Evolutionary conservation across 1,284 basidiomycete species (phyloP).

Genomic region (Ustilago bromivora): DNA sequence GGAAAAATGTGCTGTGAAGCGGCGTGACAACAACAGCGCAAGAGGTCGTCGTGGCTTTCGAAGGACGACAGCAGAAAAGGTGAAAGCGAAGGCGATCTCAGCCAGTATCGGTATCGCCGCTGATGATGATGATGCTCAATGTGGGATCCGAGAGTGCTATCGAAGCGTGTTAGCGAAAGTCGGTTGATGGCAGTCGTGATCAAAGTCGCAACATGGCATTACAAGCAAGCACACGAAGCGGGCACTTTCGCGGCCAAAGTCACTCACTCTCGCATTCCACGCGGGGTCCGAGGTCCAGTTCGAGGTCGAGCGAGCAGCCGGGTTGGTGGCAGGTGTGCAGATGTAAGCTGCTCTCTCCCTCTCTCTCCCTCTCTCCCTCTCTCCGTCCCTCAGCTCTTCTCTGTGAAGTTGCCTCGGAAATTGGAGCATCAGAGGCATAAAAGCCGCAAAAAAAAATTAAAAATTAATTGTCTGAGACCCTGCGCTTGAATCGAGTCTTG

Average conservation of each 20-base stretch:
- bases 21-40: neutral
- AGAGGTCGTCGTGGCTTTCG: neutral
- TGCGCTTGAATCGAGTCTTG: conserved; percentile 11
- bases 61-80: neutral
- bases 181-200: too few relatives aligned
- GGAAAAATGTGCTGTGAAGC: neutral
- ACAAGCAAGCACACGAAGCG: neutral
- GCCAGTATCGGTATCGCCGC: neutral
- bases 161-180: neutral
- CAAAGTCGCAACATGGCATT: too few relatives aligned
- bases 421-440: conserved; percentile 8
- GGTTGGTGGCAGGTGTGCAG: neutral
- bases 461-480: neutral
- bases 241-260: neutral
- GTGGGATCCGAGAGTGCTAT: neutral
- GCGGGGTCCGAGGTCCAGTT: neutral
- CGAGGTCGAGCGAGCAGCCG: neutral
- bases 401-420: neutral
- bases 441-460: conserved; percentile 14
- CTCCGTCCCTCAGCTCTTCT: neutral
- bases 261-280: neutral
- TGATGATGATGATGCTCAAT: neutral
- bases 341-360: neutral
- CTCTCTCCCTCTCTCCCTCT: neutral
- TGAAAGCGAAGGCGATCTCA: neutral